These are phyloP conservation scores for Polyporus tsugae DNA, from an alignment of 1,284 basidiomycete genomes.

Conservation along the genomic window DNA sequence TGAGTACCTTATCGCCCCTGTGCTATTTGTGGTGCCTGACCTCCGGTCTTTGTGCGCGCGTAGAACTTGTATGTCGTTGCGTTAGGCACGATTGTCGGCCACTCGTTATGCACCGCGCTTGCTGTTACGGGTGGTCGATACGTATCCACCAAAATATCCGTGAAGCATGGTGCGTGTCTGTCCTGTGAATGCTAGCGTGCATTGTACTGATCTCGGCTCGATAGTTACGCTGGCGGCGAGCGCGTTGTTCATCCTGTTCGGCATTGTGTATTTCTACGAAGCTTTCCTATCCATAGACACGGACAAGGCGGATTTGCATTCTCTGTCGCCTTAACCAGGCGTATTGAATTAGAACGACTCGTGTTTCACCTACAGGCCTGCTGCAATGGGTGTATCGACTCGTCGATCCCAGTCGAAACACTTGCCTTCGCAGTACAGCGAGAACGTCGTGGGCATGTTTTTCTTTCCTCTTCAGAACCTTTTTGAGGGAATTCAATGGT, in stretches of 20 bases:
- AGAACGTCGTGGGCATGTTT: too few relatives aligned
- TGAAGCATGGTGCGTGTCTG: conserved; percentile 83
- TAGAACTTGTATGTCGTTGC: conserved; percentile 86
- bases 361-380: background rate
- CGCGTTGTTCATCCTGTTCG: conserved; percentile 85
- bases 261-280: conserved; percentile 79
- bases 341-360: conserved; percentile 16
- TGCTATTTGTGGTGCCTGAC: conserved; percentile 14
- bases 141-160: conserved; percentile 92
- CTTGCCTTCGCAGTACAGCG: background rate
- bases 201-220: conserved; percentile 3
- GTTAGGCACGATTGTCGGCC: conserved; percentile 90
- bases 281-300: conserved; percentile 54
- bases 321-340: conserved; percentile 30
- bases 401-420: background rate
- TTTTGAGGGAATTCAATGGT: too few relatives aligned
- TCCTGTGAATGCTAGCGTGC: conserved; percentile 8
- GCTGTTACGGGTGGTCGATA: conserved; percentile 93
- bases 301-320: conserved; percentile 43
- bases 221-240: conserved; percentile 89
- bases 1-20: conserved; percentile 54
- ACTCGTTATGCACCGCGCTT: conserved; percentile 87
- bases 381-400: conserved; percentile 14
- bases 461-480: too few relatives aligned
- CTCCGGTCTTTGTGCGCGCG: conserved; percentile 13